phyloP scores from a whole-genome alignment of 306 rosid genomes.

The Styphnolobium japonicum region DNA sequence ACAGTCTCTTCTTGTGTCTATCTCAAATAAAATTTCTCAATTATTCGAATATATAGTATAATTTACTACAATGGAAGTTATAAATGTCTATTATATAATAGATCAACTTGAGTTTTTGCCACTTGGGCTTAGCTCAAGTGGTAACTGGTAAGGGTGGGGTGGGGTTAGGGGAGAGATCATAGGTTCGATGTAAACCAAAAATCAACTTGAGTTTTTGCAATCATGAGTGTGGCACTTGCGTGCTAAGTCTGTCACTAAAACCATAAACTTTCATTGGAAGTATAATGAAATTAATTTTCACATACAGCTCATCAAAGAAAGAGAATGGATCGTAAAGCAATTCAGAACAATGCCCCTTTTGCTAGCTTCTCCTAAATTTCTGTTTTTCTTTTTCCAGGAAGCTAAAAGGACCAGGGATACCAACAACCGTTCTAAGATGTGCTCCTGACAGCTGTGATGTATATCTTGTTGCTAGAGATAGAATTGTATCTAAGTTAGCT shows the following conservation, averaged over 20 bases:
- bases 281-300: not conserved
- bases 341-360: slow-evolving; percentile 6
- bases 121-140: no score
- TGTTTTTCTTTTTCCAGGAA: slow-evolving; percentile 50
- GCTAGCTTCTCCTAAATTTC: slow-evolving; percentile 5
- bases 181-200: no score
- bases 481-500: slow-evolving; percentile 54
- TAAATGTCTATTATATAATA: not conserved
- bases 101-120: not conserved
- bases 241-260: not conserved
- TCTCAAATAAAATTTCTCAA: not conserved
- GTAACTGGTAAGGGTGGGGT: no score
- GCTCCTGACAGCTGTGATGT: slow-evolving; percentile 60
- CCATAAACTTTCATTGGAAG: not conserved
- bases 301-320: not conserved
- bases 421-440: slow-evolving; percentile 50
- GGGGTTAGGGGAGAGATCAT: no score
- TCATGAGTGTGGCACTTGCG: not conserved
- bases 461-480: slow-evolving; percentile 55
- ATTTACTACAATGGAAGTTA: not conserved
- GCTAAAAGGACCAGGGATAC: slow-evolving; percentile 77
- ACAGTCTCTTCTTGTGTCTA: not conserved
- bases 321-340: not conserved
- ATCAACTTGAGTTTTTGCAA: not conserved
- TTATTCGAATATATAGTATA: not conserved